phyloP scores from a whole-genome alignment of 2,329 filamentous ascomycete genomes.

The Colletotrichum sp. region DNA sequence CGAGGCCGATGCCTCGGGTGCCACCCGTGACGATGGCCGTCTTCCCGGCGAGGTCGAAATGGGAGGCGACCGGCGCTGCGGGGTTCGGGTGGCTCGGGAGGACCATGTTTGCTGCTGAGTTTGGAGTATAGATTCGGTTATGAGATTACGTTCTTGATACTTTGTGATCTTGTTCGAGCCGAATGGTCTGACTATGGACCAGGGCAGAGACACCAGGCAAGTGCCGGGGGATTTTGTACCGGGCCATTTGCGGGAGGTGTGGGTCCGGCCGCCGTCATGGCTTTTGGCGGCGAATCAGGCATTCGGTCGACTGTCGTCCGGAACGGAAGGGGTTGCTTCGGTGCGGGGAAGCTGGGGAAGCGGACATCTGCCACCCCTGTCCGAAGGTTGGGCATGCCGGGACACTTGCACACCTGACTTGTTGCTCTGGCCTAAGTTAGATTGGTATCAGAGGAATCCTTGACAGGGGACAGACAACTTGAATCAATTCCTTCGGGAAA shows the following conservation, averaged over 20 bases:
- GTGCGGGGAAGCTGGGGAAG: slow-evolving; percentile 5
- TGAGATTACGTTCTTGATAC: neutral
- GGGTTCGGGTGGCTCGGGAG: slow-evolving; percentile 12
- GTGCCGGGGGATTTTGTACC: slow-evolving; percentile 3
- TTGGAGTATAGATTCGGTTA: neutral
- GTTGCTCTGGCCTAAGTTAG: no score
- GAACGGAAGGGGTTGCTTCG: neutral
- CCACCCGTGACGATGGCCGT: slow-evolving; percentile 14
- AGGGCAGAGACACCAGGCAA: neutral
- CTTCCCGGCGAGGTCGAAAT: slow-evolving; percentile 20
- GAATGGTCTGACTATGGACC: neutral
- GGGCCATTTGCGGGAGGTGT: neutral
- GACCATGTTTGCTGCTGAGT: neutral
- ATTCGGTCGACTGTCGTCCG: neutral
- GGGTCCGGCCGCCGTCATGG: neutral
- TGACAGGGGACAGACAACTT: neutral
- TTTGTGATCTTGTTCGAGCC: neutral
- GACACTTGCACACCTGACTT: neutral
- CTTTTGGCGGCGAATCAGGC: neutral
- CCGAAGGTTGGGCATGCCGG: neutral
- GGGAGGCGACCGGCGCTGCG: slow-evolving; percentile 7
- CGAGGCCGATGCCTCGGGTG: slow-evolving; percentile 10
- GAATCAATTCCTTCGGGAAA: neutral
- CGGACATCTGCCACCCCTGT: neutral
- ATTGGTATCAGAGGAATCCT: no score